These are phyloP conservation scores for Geranomyces variabilis DNA, from an alignment of 192 early-diverging fungal genomes.

Conservation along the genomic window DNA sequence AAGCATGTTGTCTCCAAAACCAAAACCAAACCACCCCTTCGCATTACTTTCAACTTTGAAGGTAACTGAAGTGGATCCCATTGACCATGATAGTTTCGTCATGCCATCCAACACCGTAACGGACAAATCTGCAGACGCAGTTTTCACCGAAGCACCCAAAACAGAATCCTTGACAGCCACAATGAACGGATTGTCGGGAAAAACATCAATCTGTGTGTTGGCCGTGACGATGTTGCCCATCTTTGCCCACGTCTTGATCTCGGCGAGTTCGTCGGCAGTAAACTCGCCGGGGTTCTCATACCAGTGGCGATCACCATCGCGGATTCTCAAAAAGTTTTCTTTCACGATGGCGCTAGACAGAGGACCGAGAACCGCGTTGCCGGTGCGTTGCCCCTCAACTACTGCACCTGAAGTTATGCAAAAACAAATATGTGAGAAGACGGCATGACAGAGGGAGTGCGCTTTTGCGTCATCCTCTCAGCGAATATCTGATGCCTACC, in stretches of 20 bases:
- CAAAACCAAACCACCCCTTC: slow-evolving; percentile 49
- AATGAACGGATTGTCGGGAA: slow-evolving; percentile 43
- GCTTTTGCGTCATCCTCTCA: neutral
- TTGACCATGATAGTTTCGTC: slow-evolving; percentile 34
- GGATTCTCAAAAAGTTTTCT: slow-evolving; percentile 49
- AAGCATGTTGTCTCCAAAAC: slow-evolving; percentile 44
- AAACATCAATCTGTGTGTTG: slow-evolving; percentile 48
- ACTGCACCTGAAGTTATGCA: neutral
- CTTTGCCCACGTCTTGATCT: slow-evolving; percentile 25
- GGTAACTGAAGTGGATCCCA: slow-evolving; percentile 9
- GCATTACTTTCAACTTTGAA: slow-evolving; percentile 43
- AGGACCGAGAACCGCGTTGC: slow-evolving; percentile 38
- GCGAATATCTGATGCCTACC: slow-evolving; percentile 22
- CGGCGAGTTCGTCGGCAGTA: slow-evolving; percentile 37
- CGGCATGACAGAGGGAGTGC: too few species aligned
- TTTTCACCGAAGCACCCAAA: neutral
- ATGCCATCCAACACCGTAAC: slow-evolving; percentile 30
- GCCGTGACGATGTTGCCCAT: slow-evolving; percentile 38
- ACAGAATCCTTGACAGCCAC: slow-evolving; percentile 21
- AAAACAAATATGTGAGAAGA: too few species aligned
- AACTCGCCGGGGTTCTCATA: slow-evolving; percentile 56
- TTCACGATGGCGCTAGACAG: slow-evolving; percentile 34
- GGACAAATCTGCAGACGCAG: neutral
- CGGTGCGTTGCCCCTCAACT: neutral
- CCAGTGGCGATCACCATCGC: slow-evolving; percentile 57